Evolutionary conservation across 495 filamentous ascomycete genomes (phyloP).

Genomic region (Neurospora intermedia): DNA sequence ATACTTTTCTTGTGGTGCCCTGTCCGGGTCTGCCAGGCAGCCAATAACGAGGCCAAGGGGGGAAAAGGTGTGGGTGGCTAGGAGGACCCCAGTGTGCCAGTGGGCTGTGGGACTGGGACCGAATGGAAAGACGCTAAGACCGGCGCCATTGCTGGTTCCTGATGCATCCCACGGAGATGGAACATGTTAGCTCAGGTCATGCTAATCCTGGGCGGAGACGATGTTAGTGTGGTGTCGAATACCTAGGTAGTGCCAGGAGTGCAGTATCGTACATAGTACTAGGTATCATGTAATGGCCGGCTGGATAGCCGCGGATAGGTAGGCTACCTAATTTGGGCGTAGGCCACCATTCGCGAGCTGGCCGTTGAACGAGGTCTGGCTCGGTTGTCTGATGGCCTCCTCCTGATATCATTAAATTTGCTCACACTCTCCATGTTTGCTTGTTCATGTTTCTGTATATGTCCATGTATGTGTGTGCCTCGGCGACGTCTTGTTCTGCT

Average conservation of each 20-base stretch:
- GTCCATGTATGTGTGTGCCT: not conserved
- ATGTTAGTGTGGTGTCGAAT: not conserved
- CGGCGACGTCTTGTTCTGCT: not conserved
- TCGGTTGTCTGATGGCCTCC: not conserved
- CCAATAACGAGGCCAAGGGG: not conserved
- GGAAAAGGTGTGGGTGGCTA: not conserved
- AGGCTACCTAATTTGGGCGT: not conserved
- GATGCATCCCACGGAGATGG: not conserved
- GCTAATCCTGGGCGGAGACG: not conserved
- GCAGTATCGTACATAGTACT: not conserved
- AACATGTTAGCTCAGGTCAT: not conserved
- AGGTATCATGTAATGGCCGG: not conserved
- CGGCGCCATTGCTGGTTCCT: not conserved
- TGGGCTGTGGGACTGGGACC: not conserved
- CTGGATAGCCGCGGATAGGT: not conserved
- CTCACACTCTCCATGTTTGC: not conserved
- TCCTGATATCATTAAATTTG: not conserved
- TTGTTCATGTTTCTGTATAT: not conserved
- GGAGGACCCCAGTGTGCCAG: not conserved
- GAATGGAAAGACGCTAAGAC: not conserved
- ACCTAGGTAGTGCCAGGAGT: not conserved
- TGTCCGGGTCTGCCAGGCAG: not conserved
- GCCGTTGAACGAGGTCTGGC: not conserved
- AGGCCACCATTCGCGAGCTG: not conserved
- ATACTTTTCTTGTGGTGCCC: not conserved